These are phyloP conservation scores for Claviceps sp. DNA, from an alignment of 2,329 filamentous ascomycete genomes.

Conservation along the genomic window DNA sequence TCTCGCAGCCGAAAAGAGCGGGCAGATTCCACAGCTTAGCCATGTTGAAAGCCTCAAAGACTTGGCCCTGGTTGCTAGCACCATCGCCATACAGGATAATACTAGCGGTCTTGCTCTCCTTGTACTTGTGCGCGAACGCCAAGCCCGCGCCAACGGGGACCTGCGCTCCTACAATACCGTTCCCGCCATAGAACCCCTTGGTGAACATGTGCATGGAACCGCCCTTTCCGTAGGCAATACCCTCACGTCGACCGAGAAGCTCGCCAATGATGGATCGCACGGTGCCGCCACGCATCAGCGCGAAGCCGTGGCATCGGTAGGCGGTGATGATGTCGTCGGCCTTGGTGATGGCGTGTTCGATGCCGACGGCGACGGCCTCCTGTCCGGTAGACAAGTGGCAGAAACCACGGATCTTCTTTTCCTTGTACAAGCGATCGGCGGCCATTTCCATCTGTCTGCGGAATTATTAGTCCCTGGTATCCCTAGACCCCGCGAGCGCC, in stretches of 20 bases:
- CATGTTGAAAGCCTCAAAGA: conserved; percentile 99
- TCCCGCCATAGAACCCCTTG: conserved; percentile 94
- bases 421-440: conserved; percentile 97
- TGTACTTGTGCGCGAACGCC: conserved; percentile 94
- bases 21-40: conserved; percentile 98
- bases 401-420: conserved; percentile 99
- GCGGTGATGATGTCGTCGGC: conserved; percentile 92
- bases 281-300: conserved; percentile 84
- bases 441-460: conserved; percentile 98
- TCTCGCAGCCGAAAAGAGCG: conserved; percentile 94
- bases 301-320: conserved; percentile 98
- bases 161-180: conserved; percentile 97
- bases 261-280: conserved; percentile 93
- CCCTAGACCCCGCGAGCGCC: no score
- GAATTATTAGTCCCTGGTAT: conserved; percentile 16
- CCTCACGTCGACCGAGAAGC: conserved; percentile 84
- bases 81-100: conserved; percentile 94
- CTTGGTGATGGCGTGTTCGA: conserved; percentile 89
- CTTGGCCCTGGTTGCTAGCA: conserved; percentile 97
- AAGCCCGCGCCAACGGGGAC: conserved; percentile 94
- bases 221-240: conserved; percentile 97
- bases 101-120: conserved; percentile 69
- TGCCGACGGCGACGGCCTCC: conserved; percentile 92
- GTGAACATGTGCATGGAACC: conserved; percentile 99
- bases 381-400: conserved; percentile 97